Evolutionary conservation across 108 stramenopile genomes (phyloP), one percentile per base, ranked within the genome.

Genomic region (Nannochloropsis oceanica): DNA sequence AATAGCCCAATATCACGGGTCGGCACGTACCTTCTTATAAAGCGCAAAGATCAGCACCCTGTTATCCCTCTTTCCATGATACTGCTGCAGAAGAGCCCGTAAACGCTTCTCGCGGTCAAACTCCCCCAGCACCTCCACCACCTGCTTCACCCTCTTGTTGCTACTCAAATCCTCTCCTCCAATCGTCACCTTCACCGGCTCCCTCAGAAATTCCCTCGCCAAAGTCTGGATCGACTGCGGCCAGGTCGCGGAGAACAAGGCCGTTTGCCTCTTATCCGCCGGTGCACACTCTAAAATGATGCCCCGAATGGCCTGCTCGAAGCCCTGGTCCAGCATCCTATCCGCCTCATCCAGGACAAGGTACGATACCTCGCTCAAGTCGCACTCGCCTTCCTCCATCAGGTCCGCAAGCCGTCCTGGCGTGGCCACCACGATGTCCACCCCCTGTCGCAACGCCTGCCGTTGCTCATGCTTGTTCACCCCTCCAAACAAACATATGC

Each of bases 171-270:
- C 94, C 88, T 96, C 96, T 50, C 94, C 95, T 24, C 94, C 88
- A 27, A 92, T 85, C 43, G 87, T 91, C 22, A 97, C 88, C 81
- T 94, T 93, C 44, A 97, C 86, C 8, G 95, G 95, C 84, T 96
- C 86, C 18, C 86, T 81, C 94, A 92, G 89, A 87, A 94, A 97
- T 80, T 96, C 94, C 83, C 92, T 86, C 24, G 98, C 98, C 84
- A 99, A 91, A 42, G 94, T 89, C 80, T 95, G 96, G 84, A 99
- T 95, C 26, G 88, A 94, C 43, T 94, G 93, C 12, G 98, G 98
- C 98, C 98, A 99, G 18, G 98, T 99, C 22, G 98, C 98, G 12
- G 94, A 94, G 90, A 98, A 99, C 97, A 99, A 97, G 83, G 94
- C 95, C 44, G 96, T 97, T 89, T 96, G 97, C 18, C 98, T 92